phyloP scores from a whole-genome alignment of 257 asterid genomes.

The Penstemon davidsonii region DNA sequence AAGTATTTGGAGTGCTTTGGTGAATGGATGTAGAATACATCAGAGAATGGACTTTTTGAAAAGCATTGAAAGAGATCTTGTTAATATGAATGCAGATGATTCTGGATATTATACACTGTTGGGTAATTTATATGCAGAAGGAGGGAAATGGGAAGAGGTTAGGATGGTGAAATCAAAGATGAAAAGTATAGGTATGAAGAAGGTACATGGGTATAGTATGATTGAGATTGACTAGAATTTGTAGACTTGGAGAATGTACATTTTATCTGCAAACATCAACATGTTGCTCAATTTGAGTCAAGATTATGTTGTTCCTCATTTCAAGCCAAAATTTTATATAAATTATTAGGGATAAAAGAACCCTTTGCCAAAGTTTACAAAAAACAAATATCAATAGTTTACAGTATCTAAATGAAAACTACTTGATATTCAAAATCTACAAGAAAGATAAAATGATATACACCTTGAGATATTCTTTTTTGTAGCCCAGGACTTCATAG shows the following conservation, averaged over 20 bases:
- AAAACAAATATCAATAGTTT: too few relatives aligned
- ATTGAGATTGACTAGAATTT: conserved; percentile 38
- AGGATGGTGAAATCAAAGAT: conserved; percentile 54
- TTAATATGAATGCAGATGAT: conserved; percentile 53
- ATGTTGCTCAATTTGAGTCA: too few relatives aligned
- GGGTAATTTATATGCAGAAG: conserved; percentile 77
- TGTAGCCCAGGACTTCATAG: too few relatives aligned
- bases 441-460: too few relatives aligned
- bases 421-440: too few relatives aligned
- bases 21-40: conserved; percentile 87
- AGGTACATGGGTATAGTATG: conserved; percentile 76
- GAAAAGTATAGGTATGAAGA: conserved; percentile 49
- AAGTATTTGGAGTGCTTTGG: conserved; percentile 73
- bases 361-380: too few relatives aligned
- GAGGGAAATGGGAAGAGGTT: conserved; percentile 69
- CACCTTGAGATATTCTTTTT: too few relatives aligned
- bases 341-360: too few relatives aligned
- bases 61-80: conserved; percentile 44
- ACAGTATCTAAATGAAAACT: too few relatives aligned
- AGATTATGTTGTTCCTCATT: too few relatives aligned
- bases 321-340: too few relatives aligned
- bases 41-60: conserved; percentile 67
- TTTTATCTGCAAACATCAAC: not conserved
- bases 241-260: not conserved
- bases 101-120: conserved; percentile 69